These are phyloP conservation scores for Ceratobasidium sp. DNA, from an alignment of 1,284 basidiomycete genomes.

Conservation along the genomic window DNA sequence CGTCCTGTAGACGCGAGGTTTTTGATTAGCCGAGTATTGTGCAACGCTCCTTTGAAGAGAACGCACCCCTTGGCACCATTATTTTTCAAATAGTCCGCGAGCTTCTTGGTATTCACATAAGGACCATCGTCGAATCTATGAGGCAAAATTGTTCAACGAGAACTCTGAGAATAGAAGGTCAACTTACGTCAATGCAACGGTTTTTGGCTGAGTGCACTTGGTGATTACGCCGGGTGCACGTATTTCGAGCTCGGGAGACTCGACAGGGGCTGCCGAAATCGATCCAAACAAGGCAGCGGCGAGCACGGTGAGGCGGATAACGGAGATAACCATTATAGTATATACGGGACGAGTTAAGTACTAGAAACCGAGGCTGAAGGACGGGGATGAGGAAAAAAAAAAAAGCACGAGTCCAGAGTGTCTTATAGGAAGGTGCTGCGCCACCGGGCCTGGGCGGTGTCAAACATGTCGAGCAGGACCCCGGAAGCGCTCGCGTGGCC, in stretches of 20 bases:
- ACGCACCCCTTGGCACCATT: conserved; percentile 29
- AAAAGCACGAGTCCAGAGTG: background rate
- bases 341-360: background rate
- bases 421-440: background rate
- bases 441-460: too few species aligned
- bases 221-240: conserved; percentile 7
- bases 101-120: conserved; percentile 15
- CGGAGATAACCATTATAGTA: conserved; percentile 15
- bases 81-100: background rate
- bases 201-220: conserved; percentile 33
- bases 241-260: conserved; percentile 4
- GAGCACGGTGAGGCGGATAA: conserved; percentile 30
- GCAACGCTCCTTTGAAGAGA: background rate
- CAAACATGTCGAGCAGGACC: too few species aligned
- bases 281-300: conserved; percentile 34
- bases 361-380: conserved; percentile 6
- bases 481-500: too few species aligned
- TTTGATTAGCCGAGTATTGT: background rate
- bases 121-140: conserved; percentile 45
- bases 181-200: conserved; percentile 27
- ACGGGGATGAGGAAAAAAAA: background rate
- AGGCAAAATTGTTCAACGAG: background rate
- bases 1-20: background rate
- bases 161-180: background rate
- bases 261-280: conserved; percentile 24